These are phyloP conservation scores for Seminavis robusta DNA, from an alignment of 108 stramenopile genomes.

Conservation along the genomic window DNA sequence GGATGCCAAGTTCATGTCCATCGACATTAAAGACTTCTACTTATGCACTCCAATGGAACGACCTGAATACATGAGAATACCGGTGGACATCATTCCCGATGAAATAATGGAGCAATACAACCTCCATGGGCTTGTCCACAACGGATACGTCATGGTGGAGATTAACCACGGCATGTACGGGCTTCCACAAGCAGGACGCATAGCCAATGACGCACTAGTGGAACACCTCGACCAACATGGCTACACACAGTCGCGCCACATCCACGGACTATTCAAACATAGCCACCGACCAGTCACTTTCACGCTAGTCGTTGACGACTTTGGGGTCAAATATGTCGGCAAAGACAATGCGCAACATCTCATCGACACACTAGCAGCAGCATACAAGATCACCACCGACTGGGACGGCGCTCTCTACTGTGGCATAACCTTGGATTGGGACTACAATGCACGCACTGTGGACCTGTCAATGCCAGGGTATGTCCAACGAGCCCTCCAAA, in stretches of 20 bases:
- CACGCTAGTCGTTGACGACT: conserved; percentile 53
- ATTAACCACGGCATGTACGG: conserved; percentile 37
- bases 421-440: conserved; percentile 36
- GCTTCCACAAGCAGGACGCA: conserved; percentile 39
- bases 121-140: conserved; percentile 4
- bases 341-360: conserved; percentile 34
- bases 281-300: conserved; percentile 17
- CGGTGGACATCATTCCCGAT: conserved; percentile 15
- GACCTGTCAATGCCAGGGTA: conserved; percentile 45
- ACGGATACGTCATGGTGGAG: conserved; percentile 17
- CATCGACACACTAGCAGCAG: conserved; percentile 16
- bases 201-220: conserved; percentile 23
- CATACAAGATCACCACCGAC: conserved; percentile 16
- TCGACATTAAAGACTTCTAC: conserved; percentile 42
- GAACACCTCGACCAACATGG: conserved; percentile 5
- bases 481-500: conserved; percentile 24
- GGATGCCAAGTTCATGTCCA: conserved; percentile 28
- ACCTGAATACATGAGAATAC: conserved; percentile 33
- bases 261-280: conserved; percentile 39
- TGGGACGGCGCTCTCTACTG: conserved; percentile 27
- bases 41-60: conserved; percentile 24
- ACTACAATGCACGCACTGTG: conserved; percentile 27
- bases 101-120: conserved; percentile 36
- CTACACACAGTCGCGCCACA: conserved; percentile 14
- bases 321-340: conserved; percentile 37